Evolutionary conservation across 441 rosid genomes (phyloP), one percentile per base, ranked within the genome.

Genomic region (Erodium texanum): DNA sequence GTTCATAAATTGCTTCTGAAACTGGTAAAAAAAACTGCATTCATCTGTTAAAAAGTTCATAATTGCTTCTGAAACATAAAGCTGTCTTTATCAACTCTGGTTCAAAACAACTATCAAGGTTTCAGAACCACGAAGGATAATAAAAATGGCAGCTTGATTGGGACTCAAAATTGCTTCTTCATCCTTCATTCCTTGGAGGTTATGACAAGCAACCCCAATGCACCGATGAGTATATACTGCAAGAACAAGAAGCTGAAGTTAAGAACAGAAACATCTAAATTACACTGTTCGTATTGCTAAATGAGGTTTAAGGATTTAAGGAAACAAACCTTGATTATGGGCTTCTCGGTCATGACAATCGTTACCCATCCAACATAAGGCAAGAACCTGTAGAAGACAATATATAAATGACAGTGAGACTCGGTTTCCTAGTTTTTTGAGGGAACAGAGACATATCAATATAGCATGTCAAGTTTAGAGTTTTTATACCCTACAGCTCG

Each of bases 311-410:
- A 0, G 2, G 71, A 72, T 12, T 24, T 41, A 27, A 63, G 69
- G 66, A 71, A 59, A 70, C 9, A 27, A 67, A 90, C 98, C 97
- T 91, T 94, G 82, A 91, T 87, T 64, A 94, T 84, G 14, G 99
- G 98, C 71, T 89, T 85, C 65, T 94, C 97, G 0, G 97, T 88
- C 93, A 87, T 88, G 76, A 92, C 81, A 74, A 94, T 92, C 38
- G 97, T 92, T 71, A 91, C 94, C 96, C 97, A 94, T 48, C 97
- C 97, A 72, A 89, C 92, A 69, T 94, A 88, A 19, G 96, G 99
- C 77, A 92, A 81, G 77, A 89, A 83, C 76, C 96, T 90, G 86
- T 73, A 76, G 4, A 73, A 8, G 58, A 41, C 7, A 71, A 20
- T 18, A 38, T 9, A 38, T 4, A 38, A 38, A 38, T 38, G 6